Percentiles rank a stretch among this genome's conserved stretches.
phyloP scores from a whole-genome alignment of 2,329 filamentous ascomycete species.

The Cryphonectria japonica region DNA sequence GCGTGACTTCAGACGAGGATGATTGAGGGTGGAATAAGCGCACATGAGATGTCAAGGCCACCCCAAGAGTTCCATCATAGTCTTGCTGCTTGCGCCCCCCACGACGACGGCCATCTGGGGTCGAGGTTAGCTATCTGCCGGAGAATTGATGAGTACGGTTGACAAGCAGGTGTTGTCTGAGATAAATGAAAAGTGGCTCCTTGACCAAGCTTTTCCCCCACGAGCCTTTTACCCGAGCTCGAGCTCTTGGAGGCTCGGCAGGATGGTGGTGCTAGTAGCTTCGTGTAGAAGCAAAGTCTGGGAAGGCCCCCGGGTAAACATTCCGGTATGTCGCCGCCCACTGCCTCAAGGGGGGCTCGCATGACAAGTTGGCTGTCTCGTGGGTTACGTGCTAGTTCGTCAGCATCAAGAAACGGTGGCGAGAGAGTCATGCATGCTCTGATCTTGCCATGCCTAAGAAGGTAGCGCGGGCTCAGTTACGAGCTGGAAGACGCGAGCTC shows the following conservation, averaged over 20 bases:
- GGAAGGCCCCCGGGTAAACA: background rate
- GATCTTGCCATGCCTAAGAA: background rate
- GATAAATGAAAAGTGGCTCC: constrained; percentile 20
- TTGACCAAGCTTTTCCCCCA: background rate
- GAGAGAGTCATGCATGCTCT: background rate
- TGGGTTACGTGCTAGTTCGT: background rate
- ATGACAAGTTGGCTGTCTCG: background rate
- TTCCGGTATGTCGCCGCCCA: background rate
- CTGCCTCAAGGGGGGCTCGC: background rate
- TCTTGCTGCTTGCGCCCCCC: background rate
- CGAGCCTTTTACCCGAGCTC: background rate
- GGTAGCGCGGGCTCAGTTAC: background rate
- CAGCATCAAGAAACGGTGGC: background rate
- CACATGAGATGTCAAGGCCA: background rate
- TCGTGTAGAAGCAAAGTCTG: background rate
- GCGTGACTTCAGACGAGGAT: background rate
- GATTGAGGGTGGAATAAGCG: background rate
- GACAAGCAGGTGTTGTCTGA: constrained; percentile 17
- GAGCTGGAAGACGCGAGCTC: background rate
- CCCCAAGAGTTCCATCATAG: background rate
- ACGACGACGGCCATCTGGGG: constrained; percentile 3
- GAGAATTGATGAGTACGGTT: constrained; percentile 20
- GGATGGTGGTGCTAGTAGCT: background rate
- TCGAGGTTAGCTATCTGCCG: constrained; percentile 1
- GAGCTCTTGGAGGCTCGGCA: background rate